Evolutionary conservation across 768 basidiomycete genomes (phyloP), one percentile per base, ranked within the genome.

Genomic region (Boletus huronensis): DNA sequence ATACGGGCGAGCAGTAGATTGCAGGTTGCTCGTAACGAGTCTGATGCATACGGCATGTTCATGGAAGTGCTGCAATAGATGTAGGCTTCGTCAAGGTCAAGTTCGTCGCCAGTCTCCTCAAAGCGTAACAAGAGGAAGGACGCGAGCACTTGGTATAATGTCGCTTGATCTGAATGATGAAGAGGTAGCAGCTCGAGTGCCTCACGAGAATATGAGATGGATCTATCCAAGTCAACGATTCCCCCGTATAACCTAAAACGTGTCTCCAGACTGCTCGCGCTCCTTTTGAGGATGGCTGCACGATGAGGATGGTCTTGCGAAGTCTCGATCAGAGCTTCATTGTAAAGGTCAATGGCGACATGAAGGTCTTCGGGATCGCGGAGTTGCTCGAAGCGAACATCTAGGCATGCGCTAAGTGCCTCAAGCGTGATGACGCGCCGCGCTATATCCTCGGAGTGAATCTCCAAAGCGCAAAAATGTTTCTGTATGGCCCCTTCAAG

Each of bases 401-500:
- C 53, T 46, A 71, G 43, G 44, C 67, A 67, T 21, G 29, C 36
- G 13, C 64, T 68, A 0, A 69, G 44, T 26, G 68, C 56, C 23
- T 65, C 54, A 3, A 65, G 62, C 1, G 62, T 60, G 28, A 50
- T n/a, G 43, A 59, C 23, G 6, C 62, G 67, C 17, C 54, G 52
- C 14, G 50, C 17, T 29, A 54, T 50, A 40, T 60, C 53, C 21
- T 32, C 19, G 17, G 59, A 51, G 42, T 62, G 58, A 42, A 58
- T 55, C n/a, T 55, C 48, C 49, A 70, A 41, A 10, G 68, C 66
- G 25, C 62, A 48, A 19, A 43, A 54, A 38, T 61, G 58, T 25
- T 64, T 63, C 41, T 66, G 59, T 48, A 70, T 69, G 25, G 68
- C 69, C 38, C 61, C 61, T 34, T 70, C 60, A 8, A 70, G 60